Evolutionary conservation across 805 yeast genomes (phyloP), one percentile per base, ranked within the genome.

Genomic region (Candida koratica): DNA sequence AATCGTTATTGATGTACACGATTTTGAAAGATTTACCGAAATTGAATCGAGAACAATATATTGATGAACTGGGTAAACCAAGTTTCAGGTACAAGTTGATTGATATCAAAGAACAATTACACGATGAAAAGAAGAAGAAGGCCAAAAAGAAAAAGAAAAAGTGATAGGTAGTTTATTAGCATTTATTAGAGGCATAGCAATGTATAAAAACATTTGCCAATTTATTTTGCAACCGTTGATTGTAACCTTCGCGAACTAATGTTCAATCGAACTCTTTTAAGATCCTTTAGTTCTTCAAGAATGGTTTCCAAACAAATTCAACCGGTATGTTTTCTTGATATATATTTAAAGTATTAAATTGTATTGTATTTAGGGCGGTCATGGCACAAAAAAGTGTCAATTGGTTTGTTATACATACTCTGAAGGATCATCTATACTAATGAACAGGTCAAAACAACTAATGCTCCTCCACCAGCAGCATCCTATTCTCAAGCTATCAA

Each of bases 381-480:
- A n/a, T n/a, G n/a, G n/a, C n/a, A n/a, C n/a, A n/a, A n/a, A n/a
- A n/a, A n/a, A n/a, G n/a, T n/a, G n/a, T n/a, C n/a, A n/a, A n/a
- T n/a, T n/a, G n/a, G n/a, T n/a, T n/a, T n/a, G n/a, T n/a, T n/a
- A n/a, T n/a, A n/a, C n/a, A n/a, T n/a, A n/a, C n/a, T n/a, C n/a
- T n/a, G 26, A 24, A 11, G 11, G 6, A 24, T n/a, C 11, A 25
- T 7, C 13, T 15, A 11, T 30, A 34, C 42, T 39, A 39, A 35
- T 39, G 41, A 6, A 6, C 26, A 66, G 73, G 80, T 86, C 41
- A 70, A 73, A 51, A 78, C 95, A 35, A 69, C 77, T 45, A 69
- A 69, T 48, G 96, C 97, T 24, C 97, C 98, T 48, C 88, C 95
- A 41, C 96, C 97, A 43, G 96, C 96, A 26, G 97, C 96, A 25